Base-by-base conservation (phyloP, 768 basidiomycete genomes). In the Paxillus involutus region DNA sequence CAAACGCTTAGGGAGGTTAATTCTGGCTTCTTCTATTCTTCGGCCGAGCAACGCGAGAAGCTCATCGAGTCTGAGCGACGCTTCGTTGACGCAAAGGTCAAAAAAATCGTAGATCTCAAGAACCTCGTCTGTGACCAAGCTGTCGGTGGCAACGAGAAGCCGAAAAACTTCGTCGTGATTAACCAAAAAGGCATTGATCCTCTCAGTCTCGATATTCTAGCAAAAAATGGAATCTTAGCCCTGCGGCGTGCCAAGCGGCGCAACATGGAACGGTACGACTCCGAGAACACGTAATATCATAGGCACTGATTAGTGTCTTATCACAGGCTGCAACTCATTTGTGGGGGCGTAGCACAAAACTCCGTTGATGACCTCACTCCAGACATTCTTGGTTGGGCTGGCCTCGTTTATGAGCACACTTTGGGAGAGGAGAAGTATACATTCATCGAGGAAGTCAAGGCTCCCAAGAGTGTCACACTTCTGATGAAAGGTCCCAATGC, bases 171-270 rank as follows among this genome's bases (percentile, higher is more conserved):
- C 68, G 96, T 98, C 47, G 73, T 98, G 51, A 88, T 99, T 75
- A 99, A 98, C 72, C 97, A 99, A 73, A 99, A 99, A 73, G 97
- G 97, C 58, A 99, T 99, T 59, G 97, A 99, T 71, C 97, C 97
- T 6, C 82, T 99, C 68, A 92, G 89, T 64, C 80, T 99, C 52
- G 97, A 99, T 72, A 86, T 98, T 40, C 77, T 99, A 39, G 94
- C 92, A 42, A 98, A 98, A 80, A 91, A 94, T 71, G 96, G 94
- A 12, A 98, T 99, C 58, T 74, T 99, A 53, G 96, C 94, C 19
- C 80, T 99, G 47, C 83, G 97, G 58, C 80, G 97, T 56, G 97
- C 97, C 16, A 99, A 99, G 79, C 80, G 97, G 68, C 85, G 97
- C 64, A 99, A 99, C 69, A 98, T 99, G 97, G 97, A 99, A 72